Conservation (phyloP, 2,329 filamentous ascomycete genomes). For the Colletotrichum spaethianum region DNA sequence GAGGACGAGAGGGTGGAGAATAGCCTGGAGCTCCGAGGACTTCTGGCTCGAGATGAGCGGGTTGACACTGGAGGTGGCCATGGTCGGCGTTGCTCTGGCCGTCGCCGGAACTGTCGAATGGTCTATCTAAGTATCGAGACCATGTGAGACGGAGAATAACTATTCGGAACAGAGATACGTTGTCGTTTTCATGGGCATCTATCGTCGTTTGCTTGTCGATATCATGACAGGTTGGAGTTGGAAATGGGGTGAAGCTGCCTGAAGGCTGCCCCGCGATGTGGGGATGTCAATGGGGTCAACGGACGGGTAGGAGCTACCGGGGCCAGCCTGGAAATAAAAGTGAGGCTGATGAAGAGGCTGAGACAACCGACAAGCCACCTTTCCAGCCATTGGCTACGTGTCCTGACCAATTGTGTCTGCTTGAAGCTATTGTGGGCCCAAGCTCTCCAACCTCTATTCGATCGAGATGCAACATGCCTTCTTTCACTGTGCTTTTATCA, state of each 20-base stretch:
- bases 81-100: slow-evolving; percentile 50
- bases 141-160: background rate
- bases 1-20: slow-evolving; percentile 93
- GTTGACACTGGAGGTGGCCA: slow-evolving; percentile 64
- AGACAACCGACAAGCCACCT: slow-evolving; percentile 22
- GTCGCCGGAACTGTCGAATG: slow-evolving; percentile 15
- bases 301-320: slow-evolving; percentile 3
- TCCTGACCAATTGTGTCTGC: slow-evolving; percentile 6
- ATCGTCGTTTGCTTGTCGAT: background rate
- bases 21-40: slow-evolving; percentile 81
- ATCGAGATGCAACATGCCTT: background rate
- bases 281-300: slow-evolving; percentile 15
- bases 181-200: background rate
- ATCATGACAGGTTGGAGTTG: background rate
- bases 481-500: background rate
- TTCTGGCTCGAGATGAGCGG: slow-evolving; percentile 77
- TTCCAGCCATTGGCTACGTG: slow-evolving; percentile 3
- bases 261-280: slow-evolving; percentile 39
- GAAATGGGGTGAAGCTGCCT: slow-evolving; percentile 20
- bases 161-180: too few species aligned
- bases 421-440: slow-evolving; percentile 19
- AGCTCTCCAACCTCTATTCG: slow-evolving; percentile 2
- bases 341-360: slow-evolving; percentile 36
- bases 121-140: background rate
- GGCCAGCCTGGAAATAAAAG: background rate